Conservation (phyloP, 345 rosid genomes). For the Mercurialis annua region DNA sequence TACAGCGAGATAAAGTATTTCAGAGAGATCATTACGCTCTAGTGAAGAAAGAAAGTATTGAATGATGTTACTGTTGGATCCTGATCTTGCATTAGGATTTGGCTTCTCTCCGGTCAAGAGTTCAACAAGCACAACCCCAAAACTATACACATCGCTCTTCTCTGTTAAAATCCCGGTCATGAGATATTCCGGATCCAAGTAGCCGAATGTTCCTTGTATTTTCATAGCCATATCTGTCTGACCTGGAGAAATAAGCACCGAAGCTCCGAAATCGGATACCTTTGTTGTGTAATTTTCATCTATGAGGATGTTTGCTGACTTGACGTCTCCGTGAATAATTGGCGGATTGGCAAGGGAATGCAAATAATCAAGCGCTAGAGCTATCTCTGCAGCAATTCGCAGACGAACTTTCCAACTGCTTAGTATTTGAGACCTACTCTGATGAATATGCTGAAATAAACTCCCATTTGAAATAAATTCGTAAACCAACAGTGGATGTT, state of each 20-base stretch:
- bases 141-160: too few relatives aligned
- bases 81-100: background rate
- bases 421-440: conserved; percentile 5
- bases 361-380: conserved; percentile 28
- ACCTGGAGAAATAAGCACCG: conserved; percentile 19
- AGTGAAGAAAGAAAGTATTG: conserved; percentile 19
- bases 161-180: conserved; percentile 20
- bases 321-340: conserved; percentile 36
- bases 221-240: conserved; percentile 8
- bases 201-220: conserved; percentile 32
- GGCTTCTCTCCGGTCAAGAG: conserved; percentile 30
- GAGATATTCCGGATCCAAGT: conserved; percentile 37
- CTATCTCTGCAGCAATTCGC: conserved; percentile 23
- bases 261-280: conserved; percentile 37
- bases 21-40: background rate
- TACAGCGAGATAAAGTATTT: background rate
- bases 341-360: conserved; percentile 37
- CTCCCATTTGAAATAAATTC: too few relatives aligned
- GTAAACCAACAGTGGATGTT: conserved; percentile 27
- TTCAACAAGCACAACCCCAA: conserved; percentile 35
- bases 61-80: conserved; percentile 17
- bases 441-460: too few relatives aligned
- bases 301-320: conserved; percentile 32
- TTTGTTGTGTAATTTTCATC: conserved; percentile 27
- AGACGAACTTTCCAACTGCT: conserved; percentile 19